Percentiles rank a stretch among this genome's conserved stretches.
These are phyloP conservation scores for Ophiognomonia clavigignenti-juglandacearum DNA, from an alignment of 2,329 filamentous ascomycete species.

Conservation along the genomic window DNA sequence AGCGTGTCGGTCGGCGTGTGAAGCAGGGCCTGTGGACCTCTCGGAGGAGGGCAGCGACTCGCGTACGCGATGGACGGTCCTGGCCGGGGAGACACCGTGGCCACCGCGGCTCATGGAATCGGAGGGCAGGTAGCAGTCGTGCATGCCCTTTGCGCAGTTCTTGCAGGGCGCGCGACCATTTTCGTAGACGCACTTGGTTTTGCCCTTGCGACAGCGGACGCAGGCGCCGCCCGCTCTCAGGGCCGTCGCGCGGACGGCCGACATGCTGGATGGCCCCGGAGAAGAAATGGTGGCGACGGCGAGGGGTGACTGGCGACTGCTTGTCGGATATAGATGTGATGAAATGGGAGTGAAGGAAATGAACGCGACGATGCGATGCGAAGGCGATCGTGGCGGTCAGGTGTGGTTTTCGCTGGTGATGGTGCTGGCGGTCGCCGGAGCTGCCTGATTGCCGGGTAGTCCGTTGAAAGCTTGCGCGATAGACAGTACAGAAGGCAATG, in stretches of 20 bases:
- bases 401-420: too few relatives aligned
- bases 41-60: constrained; percentile 52
- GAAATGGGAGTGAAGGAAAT: not conserved
- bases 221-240: constrained; percentile 57
- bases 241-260: constrained; percentile 52
- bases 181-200: constrained; percentile 61
- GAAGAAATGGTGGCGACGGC: not conserved
- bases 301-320: not conserved
- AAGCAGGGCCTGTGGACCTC: constrained; percentile 40
- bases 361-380: not conserved
- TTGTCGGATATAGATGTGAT: not conserved
- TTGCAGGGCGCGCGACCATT: constrained; percentile 58
- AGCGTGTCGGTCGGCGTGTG: constrained; percentile 34
- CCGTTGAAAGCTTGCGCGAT: too few relatives aligned
- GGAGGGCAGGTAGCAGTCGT: constrained; percentile 58
- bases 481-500: constrained; percentile 8
- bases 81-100: constrained; percentile 54
- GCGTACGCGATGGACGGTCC: constrained; percentile 45
- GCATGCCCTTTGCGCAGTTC: constrained; percentile 60
- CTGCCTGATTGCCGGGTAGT: too few relatives aligned
- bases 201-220: constrained; percentile 59
- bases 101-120: constrained; percentile 54
- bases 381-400: too few relatives aligned
- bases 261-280: constrained; percentile 30
- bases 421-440: too few relatives aligned